Evolutionary conservation across 495 filamentous ascomycete species (phyloP), one percentile per base, ranked within the genome.

Genomic region (Podospora conica): DNA sequence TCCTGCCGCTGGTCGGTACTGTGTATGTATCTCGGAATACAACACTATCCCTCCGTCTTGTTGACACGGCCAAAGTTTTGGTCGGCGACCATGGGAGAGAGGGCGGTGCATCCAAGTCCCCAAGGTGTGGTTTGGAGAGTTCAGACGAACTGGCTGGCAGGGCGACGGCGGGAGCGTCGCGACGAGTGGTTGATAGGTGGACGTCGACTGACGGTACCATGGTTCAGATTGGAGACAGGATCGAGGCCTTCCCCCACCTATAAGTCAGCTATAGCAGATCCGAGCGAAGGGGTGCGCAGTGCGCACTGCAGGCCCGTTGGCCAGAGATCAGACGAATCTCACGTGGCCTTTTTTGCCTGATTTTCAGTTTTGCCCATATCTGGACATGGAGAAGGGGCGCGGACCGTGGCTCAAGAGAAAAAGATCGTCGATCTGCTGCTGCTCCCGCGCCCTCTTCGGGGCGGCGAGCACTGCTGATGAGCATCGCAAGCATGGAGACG

Each of bases 251-350:
- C 11, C 20, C 61, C 61, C 27, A 25, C 63, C 63, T 48, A 64
- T 48, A 64, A 33, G 55, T 54, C 53, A 55, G 54, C 22, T 18
- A 21, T 53, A 58, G 31, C 21, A 28, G 22, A 11, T 53, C 21
- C 23, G 24, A 65, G 21, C n/a, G 18, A 15, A 23, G 48, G 31
- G 56, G 58, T 48, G 18, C 40, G n/a, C 15, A 48, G 58, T 48
- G 18, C 40, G n/a, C 15, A 48, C 40, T 48, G 40, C 40, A 48
- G 5, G 40, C 40, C 40, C 40, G 40, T 48, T 48, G 40, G 40
- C 15, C 5, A 66, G 66, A 69, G 60, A 63, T 69, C 64, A 66
- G 67, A 69, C 64, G 67, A 69, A 69, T 27, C 64, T 69, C 67
- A 69, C 67, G 67, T 69, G 67, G 54, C 20, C n/a, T 15, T 24